Conservation (phyloP, 805 yeast genomes). For the Candida insectalens region DNA sequence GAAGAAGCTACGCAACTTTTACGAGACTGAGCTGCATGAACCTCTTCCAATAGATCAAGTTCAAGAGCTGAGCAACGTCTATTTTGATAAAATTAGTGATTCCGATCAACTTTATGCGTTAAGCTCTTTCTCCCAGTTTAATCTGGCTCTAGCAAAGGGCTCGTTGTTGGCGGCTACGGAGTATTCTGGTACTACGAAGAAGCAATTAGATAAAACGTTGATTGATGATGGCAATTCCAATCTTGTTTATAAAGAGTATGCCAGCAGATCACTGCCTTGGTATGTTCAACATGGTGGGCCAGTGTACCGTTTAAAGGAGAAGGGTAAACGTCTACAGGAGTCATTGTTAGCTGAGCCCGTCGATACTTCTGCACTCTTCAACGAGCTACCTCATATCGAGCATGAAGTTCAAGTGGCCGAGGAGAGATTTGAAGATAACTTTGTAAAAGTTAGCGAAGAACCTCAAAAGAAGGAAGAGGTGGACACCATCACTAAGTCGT, state of each 20-base stretch:
- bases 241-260: constrained; percentile 7
- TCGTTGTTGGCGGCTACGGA: constrained; percentile 20
- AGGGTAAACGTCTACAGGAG: constrained; percentile 7
- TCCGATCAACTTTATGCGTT: constrained; percentile 17
- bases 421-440: constrained; percentile 21
- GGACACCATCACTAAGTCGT: neutral
- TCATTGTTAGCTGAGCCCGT: constrained; percentile 4
- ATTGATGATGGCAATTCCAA: constrained; percentile 1
- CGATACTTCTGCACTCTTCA: constrained; percentile 10
- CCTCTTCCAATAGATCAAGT: constrained; percentile 16
- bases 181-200: constrained; percentile 13
- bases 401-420: constrained; percentile 14
- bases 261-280: constrained; percentile 23
- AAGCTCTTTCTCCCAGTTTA: constrained; percentile 18
- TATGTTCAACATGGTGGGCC: constrained; percentile 13
- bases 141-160: constrained; percentile 17
- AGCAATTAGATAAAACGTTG: constrained; percentile 5
- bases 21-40: constrained; percentile 9
- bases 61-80: constrained; percentile 21
- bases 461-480: neutral
- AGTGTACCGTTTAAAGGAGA: constrained; percentile 13
- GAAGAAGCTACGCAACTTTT: constrained; percentile 10
- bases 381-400: constrained; percentile 12
- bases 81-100: constrained; percentile 21
- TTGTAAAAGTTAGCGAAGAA: constrained; percentile 5